phyloP scores from a whole-genome alignment of 805 yeast genomes.

The Saturnispora sekii region DNA sequence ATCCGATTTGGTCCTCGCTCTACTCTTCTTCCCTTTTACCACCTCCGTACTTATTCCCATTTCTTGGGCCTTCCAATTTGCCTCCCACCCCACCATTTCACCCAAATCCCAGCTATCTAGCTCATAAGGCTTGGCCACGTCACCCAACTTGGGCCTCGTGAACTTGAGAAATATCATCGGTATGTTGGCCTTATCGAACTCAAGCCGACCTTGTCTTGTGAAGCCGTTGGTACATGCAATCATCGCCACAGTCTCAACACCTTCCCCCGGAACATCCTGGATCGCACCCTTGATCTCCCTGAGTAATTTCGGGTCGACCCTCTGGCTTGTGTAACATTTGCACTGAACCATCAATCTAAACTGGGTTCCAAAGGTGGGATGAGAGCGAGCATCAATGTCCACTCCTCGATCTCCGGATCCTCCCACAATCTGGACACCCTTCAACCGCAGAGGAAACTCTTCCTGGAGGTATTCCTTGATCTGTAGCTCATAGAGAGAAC shows the following conservation, averaged over 20 bases:
- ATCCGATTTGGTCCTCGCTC: neutral
- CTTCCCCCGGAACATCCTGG: slow-evolving; percentile 11
- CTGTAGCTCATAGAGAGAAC: slow-evolving; percentile 45
- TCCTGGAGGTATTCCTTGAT: slow-evolving; percentile 31
- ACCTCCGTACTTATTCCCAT: neutral
- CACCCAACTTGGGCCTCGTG: slow-evolving; percentile 23
- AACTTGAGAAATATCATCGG: slow-evolving; percentile 38
- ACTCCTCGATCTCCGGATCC: slow-evolving; percentile 50
- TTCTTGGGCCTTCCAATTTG: slow-evolving; percentile 6
- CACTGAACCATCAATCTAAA: slow-evolving; percentile 45
- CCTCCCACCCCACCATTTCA: slow-evolving; percentile 19
- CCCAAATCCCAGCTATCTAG: slow-evolving; percentile 33
- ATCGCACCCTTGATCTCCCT: slow-evolving; percentile 49
- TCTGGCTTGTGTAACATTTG: slow-evolving; percentile 34
- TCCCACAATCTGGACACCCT: slow-evolving; percentile 37
- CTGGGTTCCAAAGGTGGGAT: neutral
- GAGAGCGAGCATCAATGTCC: slow-evolving; percentile 35
- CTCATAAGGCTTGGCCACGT: slow-evolving; percentile 21
- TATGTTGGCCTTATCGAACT: slow-evolving; percentile 34
- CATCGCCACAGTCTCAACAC: slow-evolving; percentile 25
- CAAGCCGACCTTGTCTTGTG: slow-evolving; percentile 37
- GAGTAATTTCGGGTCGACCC: slow-evolving; percentile 36
- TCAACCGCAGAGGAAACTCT: slow-evolving; percentile 3
- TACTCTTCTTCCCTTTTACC: neutral
- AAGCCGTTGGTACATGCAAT: slow-evolving; percentile 38